phyloP scores from a whole-genome alignment of 768 basidiomycete species.

The Mycena metata region DNA sequence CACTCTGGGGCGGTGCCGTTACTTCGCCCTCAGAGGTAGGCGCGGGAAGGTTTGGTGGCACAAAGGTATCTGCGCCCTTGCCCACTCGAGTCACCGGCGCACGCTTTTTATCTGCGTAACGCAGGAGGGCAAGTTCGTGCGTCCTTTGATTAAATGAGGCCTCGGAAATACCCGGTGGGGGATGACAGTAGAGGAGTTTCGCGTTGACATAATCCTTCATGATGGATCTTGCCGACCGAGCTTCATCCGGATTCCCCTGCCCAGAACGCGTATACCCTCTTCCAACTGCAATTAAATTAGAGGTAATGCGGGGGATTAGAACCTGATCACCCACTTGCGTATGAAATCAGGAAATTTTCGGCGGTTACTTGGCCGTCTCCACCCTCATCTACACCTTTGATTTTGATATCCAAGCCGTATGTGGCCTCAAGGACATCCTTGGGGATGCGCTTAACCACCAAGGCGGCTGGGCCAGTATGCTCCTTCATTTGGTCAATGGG shows the following conservation, averaged over 20 bases:
- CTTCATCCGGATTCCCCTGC: constrained; percentile 97
- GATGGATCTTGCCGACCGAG: constrained; percentile 90
- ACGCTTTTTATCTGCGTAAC: constrained; percentile 83
- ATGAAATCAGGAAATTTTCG: constrained; percentile 86
- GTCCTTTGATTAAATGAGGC: constrained; percentile 82
- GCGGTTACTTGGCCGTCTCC: constrained; percentile 82
- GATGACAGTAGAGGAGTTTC: constrained; percentile 90
- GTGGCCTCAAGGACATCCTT: constrained; percentile 87
- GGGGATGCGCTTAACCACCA: constrained; percentile 86
- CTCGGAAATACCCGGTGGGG: constrained; percentile 80
- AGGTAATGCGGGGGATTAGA: constrained; percentile 3
- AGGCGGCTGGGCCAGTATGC: constrained; percentile 84
- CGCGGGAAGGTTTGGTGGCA: constrained; percentile 57
- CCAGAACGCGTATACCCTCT: constrained; percentile 94
- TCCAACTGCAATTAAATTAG: constrained; percentile 71
- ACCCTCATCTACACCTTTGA: constrained; percentile 79
- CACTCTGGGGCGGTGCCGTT: constrained; percentile 52
- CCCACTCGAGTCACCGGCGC: constrained; percentile 90
- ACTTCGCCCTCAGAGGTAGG: constrained; percentile 40
- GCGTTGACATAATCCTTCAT: constrained; percentile 98
- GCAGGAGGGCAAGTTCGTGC: constrained; percentile 69
- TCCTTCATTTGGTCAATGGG: constrained; percentile 98
- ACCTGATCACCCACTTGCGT: constrained; percentile 82
- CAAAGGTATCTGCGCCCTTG: constrained; percentile 87
- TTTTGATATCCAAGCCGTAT: constrained; percentile 87